A percentile compares a stretch with the other conserved stretches of the same genome.
phyloP scores from a whole-genome alignment of 192 early-diverging fungal genomes.

The Piromyces sp. region DNA sequence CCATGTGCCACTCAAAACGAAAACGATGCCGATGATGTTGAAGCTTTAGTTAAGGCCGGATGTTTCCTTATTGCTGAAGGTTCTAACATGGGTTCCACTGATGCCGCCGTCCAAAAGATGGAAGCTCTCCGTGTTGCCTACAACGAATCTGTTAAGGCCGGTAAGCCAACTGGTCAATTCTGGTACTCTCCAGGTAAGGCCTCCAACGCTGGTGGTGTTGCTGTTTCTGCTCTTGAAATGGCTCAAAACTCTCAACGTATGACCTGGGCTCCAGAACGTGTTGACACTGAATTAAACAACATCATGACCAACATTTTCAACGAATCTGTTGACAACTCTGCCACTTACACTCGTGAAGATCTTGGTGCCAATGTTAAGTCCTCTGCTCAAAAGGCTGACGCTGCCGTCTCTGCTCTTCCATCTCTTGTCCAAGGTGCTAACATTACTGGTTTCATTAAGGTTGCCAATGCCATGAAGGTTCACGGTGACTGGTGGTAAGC shows the following conservation, averaged over 20 bases:
- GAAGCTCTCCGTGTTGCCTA: slow-evolving; percentile 11
- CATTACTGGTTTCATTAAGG: too few relatives aligned
- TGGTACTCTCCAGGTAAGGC: slow-evolving; percentile 34
- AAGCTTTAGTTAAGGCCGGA: too few relatives aligned
- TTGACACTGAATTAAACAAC: slow-evolving; percentile 24
- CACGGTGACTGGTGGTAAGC: too few relatives aligned
- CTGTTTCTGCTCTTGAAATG: too few relatives aligned
- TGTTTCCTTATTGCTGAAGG: too few relatives aligned
- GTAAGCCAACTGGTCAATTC: neutral
- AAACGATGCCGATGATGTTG: too few relatives aligned
- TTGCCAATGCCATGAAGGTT: too few relatives aligned
- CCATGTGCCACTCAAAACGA: too few relatives aligned
- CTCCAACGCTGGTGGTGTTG: slow-evolving; percentile 9
- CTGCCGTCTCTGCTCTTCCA: too few relatives aligned
- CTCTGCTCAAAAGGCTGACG: neutral
- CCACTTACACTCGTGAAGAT: slow-evolving; percentile 8
- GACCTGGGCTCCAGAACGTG: slow-evolving; percentile 12
- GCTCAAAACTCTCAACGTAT: too few relatives aligned
- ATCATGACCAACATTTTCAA: slow-evolving; percentile 37
- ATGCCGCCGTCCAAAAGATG: neutral
- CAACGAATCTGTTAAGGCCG: slow-evolving; percentile 14
- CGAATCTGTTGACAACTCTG: neutral
- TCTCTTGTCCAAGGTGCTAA: too few relatives aligned
- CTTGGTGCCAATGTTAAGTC: neutral
- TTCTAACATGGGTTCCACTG: too few relatives aligned